A percentile compares a stretch with the other conserved stretches of the same genome.
These are phyloP conservation scores for Fusarium beomiforme DNA, from an alignment of 2,329 filamentous ascomycete species.

Conservation along the genomic window DNA sequence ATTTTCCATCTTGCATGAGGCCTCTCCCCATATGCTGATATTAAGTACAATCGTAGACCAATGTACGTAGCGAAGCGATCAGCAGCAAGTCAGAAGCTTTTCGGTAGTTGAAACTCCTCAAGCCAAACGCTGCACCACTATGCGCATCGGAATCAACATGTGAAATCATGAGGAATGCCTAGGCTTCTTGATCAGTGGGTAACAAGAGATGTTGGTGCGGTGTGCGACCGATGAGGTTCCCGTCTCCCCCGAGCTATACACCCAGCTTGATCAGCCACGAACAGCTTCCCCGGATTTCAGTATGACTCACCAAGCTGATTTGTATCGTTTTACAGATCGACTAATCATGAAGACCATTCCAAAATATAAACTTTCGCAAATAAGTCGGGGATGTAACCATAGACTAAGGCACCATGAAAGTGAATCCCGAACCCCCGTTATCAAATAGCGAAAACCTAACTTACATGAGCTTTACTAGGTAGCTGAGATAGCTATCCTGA, in stretches of 20 bases:
- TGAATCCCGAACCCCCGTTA: conserved; percentile 1
- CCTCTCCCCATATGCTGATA: not conserved
- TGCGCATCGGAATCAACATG: not conserved
- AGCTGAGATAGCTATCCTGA: not conserved
- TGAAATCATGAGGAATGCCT: not conserved
- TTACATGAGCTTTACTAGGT: not conserved
- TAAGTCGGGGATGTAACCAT: not conserved
- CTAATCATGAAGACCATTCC: fast-evolving
- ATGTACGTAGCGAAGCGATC: not conserved
- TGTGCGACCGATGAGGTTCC: not conserved
- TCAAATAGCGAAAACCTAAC: not conserved
- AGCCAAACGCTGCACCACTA: not conserved
- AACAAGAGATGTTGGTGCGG: not conserved
- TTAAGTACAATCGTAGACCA: not conserved
- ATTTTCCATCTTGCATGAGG: not conserved
- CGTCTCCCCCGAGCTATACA: not conserved
- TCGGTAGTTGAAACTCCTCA: not conserved
- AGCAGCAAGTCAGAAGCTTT: not conserved
- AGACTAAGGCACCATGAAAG: not conserved
- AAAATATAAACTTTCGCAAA: not conserved
- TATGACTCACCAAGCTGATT: not conserved
- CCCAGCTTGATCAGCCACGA: not conserved
- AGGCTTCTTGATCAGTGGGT: not conserved
- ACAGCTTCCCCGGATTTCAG: not conserved
- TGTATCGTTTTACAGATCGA: fast-evolving